Evolutionary conservation across 169 alveolate species (phyloP), one percentile per base, ranked within the genome.

Genomic region (Babesia bigemina): DNA sequence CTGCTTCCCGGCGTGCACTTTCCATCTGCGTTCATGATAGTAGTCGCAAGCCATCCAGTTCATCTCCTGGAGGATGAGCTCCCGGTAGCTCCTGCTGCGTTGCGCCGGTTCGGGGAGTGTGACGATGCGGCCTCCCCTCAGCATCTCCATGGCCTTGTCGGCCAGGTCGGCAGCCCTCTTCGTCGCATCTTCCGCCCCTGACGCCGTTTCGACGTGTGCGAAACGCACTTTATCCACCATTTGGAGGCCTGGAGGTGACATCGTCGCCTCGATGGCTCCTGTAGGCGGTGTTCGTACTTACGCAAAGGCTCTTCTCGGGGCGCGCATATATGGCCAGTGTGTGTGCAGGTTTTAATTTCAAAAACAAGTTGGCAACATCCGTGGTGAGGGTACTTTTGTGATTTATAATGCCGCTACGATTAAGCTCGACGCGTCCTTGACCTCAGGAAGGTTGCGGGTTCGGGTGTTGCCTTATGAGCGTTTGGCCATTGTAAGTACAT

Each of bases 11-110:
- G 67, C 75, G 70, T 75, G 85, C 22, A 42, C 39, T 50, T 83
- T 83, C 90, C 90, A 83, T 22, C 85, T 42, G 42, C 90, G 66
- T 39, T 83, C 90, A 22, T 83, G 90, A 70, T 83, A 75, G 58
- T 83, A 83, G 59, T 83, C 90, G 26, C 56, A 33, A n/a, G 90
- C 90, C 90, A 83, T 83, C 90, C 90, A 83, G 76, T 83, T 83
- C 90, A 83, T 83, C 39, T 83, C 90, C 83, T 83, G 90, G 42
- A 83, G 70, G 28, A 83, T 83, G 28, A 83, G 83, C 44, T 75
- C 90, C 33, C 86, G 26, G 72, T 73, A 83, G 75, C 90, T 83
- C 45, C 86, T 57, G 53, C 85, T 74, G n/a, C 86, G 33, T 44
- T 73, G 86, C 21, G 79, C 52, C 24, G 90, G 90, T 26, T 83